A percentile compares a stretch with the other conserved stretches of the same genome.
phyloP scores from a whole-genome alignment of 371 early-diverging fungal species.

The Syncephalastrum sp. region DNA sequence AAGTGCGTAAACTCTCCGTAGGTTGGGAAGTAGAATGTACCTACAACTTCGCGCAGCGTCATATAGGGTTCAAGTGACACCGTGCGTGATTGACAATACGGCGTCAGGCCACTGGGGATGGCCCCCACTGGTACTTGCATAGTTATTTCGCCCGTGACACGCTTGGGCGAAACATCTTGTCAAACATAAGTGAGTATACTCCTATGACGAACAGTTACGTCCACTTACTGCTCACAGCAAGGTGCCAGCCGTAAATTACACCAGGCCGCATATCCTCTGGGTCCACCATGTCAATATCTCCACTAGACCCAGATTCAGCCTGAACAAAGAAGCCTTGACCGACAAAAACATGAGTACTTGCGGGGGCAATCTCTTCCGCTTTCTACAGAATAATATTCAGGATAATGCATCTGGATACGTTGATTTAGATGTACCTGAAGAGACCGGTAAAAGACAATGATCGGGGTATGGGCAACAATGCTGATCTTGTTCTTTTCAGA shows the following conservation, averaged over 20 bases:
- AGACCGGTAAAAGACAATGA: slow-evolving; percentile 45
- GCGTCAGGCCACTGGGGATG: slow-evolving; percentile 27
- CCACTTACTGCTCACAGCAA: slow-evolving; percentile 38
- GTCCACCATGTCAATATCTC: slow-evolving; percentile 30
- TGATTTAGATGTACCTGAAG: slow-evolving; percentile 13
- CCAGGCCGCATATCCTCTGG: slow-evolving; percentile 14
- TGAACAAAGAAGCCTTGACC: slow-evolving; percentile 30
- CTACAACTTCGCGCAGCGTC: slow-evolving; percentile 37
- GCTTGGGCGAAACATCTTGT: slow-evolving; percentile 30
- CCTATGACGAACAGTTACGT: not conserved
- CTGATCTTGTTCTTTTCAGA: slow-evolving; percentile 19
- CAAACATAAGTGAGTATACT: not conserved
- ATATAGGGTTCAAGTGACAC: slow-evolving; percentile 37
- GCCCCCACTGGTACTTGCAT: slow-evolving; percentile 46
- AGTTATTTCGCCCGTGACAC: slow-evolving; percentile 28
- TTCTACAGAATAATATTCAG: slow-evolving; percentile 2
- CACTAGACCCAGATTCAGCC: slow-evolving; percentile 5
- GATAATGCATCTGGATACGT: too few relatives aligned
- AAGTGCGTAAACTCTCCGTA: slow-evolving; percentile 43
- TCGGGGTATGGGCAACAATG: slow-evolving; percentile 29
- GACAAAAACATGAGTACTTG: slow-evolving; percentile 24
- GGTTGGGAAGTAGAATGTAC: slow-evolving; percentile 55
- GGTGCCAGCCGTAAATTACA: slow-evolving; percentile 38
- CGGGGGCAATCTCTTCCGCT: slow-evolving; percentile 2
- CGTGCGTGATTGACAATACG: slow-evolving; percentile 35